phyloP scores from a whole-genome alignment of 179 eudicot genomes.

The Nepenthes alata region DNA sequence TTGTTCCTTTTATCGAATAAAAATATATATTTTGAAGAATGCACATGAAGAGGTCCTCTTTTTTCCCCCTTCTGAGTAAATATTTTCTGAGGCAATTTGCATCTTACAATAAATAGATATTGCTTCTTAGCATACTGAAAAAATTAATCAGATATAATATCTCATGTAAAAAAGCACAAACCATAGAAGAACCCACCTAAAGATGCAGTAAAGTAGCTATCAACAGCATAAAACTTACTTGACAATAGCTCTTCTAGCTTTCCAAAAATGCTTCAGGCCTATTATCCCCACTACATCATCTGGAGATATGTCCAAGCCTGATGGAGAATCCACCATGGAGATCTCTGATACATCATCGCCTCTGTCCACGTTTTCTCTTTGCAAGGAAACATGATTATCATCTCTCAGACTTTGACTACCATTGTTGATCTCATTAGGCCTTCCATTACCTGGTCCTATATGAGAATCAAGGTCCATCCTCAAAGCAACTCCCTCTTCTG shows the following conservation, averaged over 20 bases:
- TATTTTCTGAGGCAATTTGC: no score
- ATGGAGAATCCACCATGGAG: conserved; percentile 54
- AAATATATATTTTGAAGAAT: no score
- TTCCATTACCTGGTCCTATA: conserved; percentile 11
- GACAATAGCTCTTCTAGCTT: conserved; percentile 73
- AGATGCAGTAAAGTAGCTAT: background rate
- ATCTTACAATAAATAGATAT: no score
- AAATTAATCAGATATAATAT: no score
- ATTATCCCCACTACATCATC: conserved; percentile 73
- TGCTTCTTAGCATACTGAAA: no score
- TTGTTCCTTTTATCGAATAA: no score
- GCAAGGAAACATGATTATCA: conserved; percentile 16
- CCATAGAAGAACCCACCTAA: background rate
- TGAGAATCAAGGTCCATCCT: conserved; percentile 15
- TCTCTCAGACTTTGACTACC: conserved; percentile 18
- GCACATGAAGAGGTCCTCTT: no score
- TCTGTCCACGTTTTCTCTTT: conserved; percentile 28
- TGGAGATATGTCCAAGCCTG: conserved; percentile 54
- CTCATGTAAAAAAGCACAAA: background rate
- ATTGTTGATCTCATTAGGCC: conserved; percentile 17
- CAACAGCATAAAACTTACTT: conserved; percentile 44
- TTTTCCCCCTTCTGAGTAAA: no score
- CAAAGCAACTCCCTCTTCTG: conserved; percentile 17
- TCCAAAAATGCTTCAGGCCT: conserved; percentile 87
- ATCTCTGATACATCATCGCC: conserved; percentile 58